These are phyloP conservation scores for Mrakiaceae sp. DNA, from an alignment of 1,284 basidiomycete species.

Conservation along the genomic window DNA sequence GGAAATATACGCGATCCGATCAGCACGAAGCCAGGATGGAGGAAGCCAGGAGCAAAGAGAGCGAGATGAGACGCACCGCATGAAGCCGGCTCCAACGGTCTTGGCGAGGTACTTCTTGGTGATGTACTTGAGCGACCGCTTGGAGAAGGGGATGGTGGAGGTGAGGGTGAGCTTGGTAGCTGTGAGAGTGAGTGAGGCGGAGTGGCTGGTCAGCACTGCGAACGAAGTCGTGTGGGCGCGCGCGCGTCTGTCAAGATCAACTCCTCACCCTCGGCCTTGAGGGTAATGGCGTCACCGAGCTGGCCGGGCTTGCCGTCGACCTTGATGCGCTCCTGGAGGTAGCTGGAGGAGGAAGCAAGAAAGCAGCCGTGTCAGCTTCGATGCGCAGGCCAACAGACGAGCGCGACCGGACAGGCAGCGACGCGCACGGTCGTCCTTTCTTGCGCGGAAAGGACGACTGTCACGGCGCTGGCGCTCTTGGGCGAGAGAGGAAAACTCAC, in stretches of 20 bases:
- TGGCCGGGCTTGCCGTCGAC: conserved; percentile 58
- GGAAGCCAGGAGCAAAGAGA: conserved; percentile 17
- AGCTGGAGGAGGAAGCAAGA: conserved; percentile 29
- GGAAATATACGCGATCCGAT: conserved; percentile 20
- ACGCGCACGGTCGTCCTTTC: no score
- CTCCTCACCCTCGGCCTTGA: conserved; percentile 59
- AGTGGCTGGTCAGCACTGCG: background rate
- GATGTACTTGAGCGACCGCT: conserved; percentile 73
- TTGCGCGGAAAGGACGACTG: no score
- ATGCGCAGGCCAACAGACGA: background rate
- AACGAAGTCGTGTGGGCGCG: background rate
- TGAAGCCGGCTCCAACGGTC: conserved; percentile 69
- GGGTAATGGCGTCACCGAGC: conserved; percentile 72
- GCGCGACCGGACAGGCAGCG: no score
- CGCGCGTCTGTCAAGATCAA: conserved; percentile 23
- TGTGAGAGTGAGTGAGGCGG: conserved; percentile 21
- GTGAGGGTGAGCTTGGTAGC: conserved; percentile 68
- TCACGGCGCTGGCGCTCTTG: no score
- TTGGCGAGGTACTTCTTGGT: conserved; percentile 96
- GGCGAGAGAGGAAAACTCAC: no score
- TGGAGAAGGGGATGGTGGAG: conserved; percentile 75
- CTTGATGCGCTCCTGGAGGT: conserved; percentile 88
- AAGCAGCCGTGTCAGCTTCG: background rate
- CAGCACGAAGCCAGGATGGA: conserved; percentile 22
- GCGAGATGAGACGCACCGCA: conserved; percentile 38